Percentiles rank a stretch among this genome's conserved stretches.
phyloP scores from a whole-genome alignment of 352 stramenopile genomes.

The Globisporangium radiosum region DNA sequence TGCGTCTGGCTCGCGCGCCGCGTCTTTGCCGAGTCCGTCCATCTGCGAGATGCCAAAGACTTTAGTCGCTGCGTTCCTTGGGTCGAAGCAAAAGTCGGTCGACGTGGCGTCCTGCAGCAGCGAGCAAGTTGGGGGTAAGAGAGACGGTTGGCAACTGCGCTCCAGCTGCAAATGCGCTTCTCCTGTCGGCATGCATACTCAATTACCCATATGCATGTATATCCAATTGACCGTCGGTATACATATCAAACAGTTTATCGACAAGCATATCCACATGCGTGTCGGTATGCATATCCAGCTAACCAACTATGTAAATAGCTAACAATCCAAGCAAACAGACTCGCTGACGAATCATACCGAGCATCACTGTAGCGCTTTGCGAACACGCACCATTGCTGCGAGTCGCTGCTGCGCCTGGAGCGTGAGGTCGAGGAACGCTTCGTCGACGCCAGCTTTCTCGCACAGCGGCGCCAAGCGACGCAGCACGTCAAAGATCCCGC shows the following conservation, averaged over 20 bases:
- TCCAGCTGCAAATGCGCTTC: too few species aligned
- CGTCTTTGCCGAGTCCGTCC: constrained; percentile 24
- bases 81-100: constrained; percentile 60
- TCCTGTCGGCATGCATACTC: neutral
- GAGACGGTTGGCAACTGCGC: neutral
- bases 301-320: too few species aligned
- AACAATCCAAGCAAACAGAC: too few species aligned
- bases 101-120: constrained; percentile 27
- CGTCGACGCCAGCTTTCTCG: constrained; percentile 77
- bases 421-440: constrained; percentile 79
- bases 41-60: constrained; percentile 54
- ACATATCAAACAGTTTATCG: too few species aligned
- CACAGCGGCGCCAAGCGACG: constrained; percentile 37
- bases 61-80: constrained; percentile 53
- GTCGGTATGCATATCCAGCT: too few species aligned
- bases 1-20: constrained; percentile 16
- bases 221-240: too few species aligned
- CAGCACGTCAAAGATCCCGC: constrained; percentile 70
- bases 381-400: constrained; percentile 24
- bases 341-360: too few species aligned
- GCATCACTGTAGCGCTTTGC: too few species aligned
- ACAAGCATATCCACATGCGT: too few species aligned
- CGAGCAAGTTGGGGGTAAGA: neutral
- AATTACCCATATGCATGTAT: too few species aligned
- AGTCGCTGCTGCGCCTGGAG: constrained; percentile 53